Conservation (phyloP, 768 basidiomycete species). For the Psilocybe cyanescens region DNA sequence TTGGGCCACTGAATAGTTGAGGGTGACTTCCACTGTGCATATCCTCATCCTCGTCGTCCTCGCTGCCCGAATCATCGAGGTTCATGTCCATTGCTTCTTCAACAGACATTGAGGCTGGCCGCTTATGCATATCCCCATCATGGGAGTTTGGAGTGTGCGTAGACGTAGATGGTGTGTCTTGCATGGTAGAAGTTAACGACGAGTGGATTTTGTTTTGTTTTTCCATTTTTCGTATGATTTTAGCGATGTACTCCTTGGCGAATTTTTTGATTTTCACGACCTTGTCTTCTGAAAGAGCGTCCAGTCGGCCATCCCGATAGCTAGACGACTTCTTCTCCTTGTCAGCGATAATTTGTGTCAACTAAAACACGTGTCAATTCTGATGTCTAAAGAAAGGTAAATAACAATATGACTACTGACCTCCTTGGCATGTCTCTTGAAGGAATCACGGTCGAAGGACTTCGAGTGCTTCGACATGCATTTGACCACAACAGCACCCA, state of each 20-base stretch:
- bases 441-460: slow-evolving; percentile 74
- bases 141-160: slow-evolving; percentile 44
- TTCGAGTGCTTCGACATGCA: slow-evolving; percentile 89
- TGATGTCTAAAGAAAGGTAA: background rate
- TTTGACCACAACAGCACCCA: slow-evolving; percentile 90
- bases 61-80: slow-evolving; percentile 29
- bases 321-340: slow-evolving; percentile 93
- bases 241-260: slow-evolving; percentile 87
- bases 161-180: slow-evolving; percentile 41
- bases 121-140: slow-evolving; percentile 31
- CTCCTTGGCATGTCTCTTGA: slow-evolving; percentile 97
- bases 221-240: slow-evolving; percentile 72
- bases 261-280: slow-evolving; percentile 89
- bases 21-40: background rate
- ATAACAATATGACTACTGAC: slow-evolving; percentile 39
- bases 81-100: slow-evolving; percentile 42
- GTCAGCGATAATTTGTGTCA: slow-evolving; percentile 85
- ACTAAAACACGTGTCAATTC: slow-evolving; percentile 45
- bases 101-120: slow-evolving; percentile 29
- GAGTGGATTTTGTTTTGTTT: slow-evolving; percentile 45
- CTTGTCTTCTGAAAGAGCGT: slow-evolving; percentile 86
- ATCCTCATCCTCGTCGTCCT: slow-evolving; percentile 27
- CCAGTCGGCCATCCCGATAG: slow-evolving; percentile 75
- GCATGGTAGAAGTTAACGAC: slow-evolving; percentile 15
- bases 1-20: background rate